These are phyloP conservation scores for Crithidia fasciculata DNA, from an alignment of 208 protist species.

Conservation along the genomic window DNA sequence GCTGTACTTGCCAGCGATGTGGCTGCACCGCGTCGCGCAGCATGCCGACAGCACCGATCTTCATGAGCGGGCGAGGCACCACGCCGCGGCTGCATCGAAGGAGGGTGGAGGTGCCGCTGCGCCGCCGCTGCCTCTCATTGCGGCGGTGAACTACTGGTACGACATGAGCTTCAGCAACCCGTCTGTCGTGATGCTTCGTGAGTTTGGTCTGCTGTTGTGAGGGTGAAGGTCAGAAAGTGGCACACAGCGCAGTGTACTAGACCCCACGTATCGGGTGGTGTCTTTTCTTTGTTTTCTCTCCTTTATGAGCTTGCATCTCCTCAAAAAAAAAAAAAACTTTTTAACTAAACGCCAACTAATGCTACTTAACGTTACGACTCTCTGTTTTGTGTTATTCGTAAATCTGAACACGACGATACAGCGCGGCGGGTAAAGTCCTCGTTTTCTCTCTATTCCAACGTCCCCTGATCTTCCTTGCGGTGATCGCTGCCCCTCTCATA, in stretches of 20 bases:
- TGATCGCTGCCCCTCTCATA: too few species aligned
- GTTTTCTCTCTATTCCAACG: too few species aligned
- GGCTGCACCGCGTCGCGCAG: conserved; percentile 92
- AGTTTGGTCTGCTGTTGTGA: conserved; percentile 86
- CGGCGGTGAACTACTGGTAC: conserved; percentile 94
- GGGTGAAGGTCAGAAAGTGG: neutral
- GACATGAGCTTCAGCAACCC: conserved; percentile 91
- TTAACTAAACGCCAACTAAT: too few species aligned
- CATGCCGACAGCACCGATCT: conserved; percentile 72
- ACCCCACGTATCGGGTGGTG: too few species aligned
- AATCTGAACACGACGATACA: too few species aligned
- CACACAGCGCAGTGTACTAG: neutral
- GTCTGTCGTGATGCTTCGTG: conserved; percentile 76
- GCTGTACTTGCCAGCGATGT: conserved; percentile 92
- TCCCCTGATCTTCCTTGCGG: too few species aligned
- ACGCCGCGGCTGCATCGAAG: neutral
- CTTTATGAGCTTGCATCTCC: too few species aligned
- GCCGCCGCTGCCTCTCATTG: conserved; percentile 71
- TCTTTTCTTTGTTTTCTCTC: conserved; percentile 11
- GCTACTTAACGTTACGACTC: too few species aligned
- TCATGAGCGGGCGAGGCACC: conserved; percentile 28
- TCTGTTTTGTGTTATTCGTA: too few species aligned
- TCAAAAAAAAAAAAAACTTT: neutral
- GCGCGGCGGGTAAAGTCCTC: too few species aligned
- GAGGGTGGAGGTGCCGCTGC: neutral